Evolutionary conservation across 2,329 filamentous ascomycete genomes (phyloP).

Genomic region (Scolecobasidium constrictum): DNA sequence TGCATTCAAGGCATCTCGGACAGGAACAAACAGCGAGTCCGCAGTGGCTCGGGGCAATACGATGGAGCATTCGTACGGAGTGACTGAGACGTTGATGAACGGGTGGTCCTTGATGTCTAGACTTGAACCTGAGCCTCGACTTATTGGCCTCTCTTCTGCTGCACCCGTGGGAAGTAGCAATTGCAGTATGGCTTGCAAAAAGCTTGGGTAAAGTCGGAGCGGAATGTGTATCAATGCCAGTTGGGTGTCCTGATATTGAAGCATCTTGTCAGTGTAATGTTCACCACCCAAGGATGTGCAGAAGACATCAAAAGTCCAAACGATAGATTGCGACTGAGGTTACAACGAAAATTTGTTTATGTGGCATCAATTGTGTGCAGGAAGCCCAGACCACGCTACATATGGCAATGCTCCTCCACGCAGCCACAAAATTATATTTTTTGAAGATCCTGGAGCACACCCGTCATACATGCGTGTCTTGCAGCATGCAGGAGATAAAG

Average conservation of each 20-base stretch:
- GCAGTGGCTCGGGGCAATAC: conserved; percentile 74
- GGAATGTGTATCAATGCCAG: conserved; percentile 88
- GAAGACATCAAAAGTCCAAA: not conserved
- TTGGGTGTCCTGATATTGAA: conserved; percentile 59
- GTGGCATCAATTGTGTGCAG: not conserved
- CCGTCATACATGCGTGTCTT: not conserved
- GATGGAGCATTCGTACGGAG: conserved; percentile 83
- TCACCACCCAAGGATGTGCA: not conserved
- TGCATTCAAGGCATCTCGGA: conserved; percentile 52
- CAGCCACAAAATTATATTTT: conserved; percentile 5
- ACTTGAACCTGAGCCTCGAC: conserved; percentile 5
- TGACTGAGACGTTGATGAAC: conserved; percentile 90
- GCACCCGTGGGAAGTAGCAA: conserved; percentile 58
- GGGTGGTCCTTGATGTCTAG: conserved; percentile 43
- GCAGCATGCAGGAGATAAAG: not conserved
- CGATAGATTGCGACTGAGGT: not conserved
- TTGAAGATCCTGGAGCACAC: not conserved
- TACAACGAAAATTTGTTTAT: not conserved
- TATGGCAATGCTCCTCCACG: not conserved
- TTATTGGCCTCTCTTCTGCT: conserved; percentile 21
- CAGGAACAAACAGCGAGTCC: conserved; percentile 61
- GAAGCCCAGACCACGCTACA: not conserved
- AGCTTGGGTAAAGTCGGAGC: conserved; percentile 60
- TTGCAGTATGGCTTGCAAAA: conserved; percentile 79
- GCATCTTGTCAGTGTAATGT: conserved; percentile 22